phyloP scores from a whole-genome alignment of 2,329 filamentous ascomycete species.

The Sclerotinia subarctica region DNA sequence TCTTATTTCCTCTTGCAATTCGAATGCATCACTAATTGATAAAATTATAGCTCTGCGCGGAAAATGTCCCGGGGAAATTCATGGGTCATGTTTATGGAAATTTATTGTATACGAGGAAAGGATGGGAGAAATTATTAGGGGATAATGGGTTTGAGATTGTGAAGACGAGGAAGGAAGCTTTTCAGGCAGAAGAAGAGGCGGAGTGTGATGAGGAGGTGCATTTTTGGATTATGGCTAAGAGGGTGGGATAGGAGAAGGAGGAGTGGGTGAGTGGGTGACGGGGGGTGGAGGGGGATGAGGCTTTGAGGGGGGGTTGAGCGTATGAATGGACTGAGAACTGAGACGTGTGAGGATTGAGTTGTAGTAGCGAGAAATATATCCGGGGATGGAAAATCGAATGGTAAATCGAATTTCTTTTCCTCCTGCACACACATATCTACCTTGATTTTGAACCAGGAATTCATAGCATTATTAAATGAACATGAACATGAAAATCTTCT shows the following conservation, averaged over 20 bases:
- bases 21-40: background rate
- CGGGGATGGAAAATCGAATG: no score
- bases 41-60: background rate
- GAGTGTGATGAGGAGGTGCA: background rate
- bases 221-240: conserved; percentile 3
- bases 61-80: background rate
- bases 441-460: background rate
- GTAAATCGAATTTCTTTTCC: no score
- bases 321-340: no score
- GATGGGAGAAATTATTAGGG: background rate
- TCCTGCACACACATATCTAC: background rate
- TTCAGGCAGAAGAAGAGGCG: background rate
- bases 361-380: no score
- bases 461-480: no score
- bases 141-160: conserved; percentile 3
- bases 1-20: background rate
- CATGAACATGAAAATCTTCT: no score
- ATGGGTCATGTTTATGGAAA: background rate
- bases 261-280: no score
- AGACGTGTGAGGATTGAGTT: background rate
- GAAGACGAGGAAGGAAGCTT: background rate
- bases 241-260: background rate
- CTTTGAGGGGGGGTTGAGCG: background rate
- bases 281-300: no score
- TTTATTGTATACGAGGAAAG: background rate